Percentiles rank a stretch among this genome's conserved stretches.
Conservation (phyloP, 1,284 basidiomycete species). For the Wolfiporia cocos region DNA sequence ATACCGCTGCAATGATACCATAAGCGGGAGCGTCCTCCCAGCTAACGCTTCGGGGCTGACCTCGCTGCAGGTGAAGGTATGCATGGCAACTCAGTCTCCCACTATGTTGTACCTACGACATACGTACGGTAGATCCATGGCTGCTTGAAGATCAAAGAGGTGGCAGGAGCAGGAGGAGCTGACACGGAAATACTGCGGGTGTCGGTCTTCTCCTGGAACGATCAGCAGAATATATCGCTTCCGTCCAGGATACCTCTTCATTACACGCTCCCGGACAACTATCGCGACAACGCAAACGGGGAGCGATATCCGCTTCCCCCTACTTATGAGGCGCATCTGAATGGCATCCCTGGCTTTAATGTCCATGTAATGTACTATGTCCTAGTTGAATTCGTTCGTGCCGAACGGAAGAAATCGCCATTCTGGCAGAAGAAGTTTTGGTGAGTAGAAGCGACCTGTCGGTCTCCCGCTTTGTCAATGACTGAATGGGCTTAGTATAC, state of each 20-base stretch:
- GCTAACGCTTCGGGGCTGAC: too few species aligned
- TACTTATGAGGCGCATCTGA: slow-evolving; percentile 52
- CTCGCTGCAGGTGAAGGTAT: too few species aligned
- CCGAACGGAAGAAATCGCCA: slow-evolving; percentile 16
- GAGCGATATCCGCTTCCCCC: slow-evolving; percentile 44
- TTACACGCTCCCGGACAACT: slow-evolving; percentile 21
- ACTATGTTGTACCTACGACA: too few species aligned
- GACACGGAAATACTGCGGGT: slow-evolving; percentile 15
- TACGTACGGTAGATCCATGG: slow-evolving; percentile 18
- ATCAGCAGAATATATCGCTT: slow-evolving; percentile 15
- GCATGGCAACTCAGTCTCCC: too few species aligned
- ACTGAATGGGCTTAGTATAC: slow-evolving; percentile 6
- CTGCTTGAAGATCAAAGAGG: slow-evolving; percentile 17
- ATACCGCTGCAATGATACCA: slow-evolving; percentile 19
- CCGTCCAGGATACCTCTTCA: slow-evolving; percentile 22
- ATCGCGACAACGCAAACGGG: slow-evolving; percentile 12
- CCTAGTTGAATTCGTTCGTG: slow-evolving; percentile 18
- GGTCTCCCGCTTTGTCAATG: background rate
- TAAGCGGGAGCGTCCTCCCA: slow-evolving; percentile 22
- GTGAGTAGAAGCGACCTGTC: slow-evolving; percentile 15
- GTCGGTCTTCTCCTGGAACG: slow-evolving; percentile 21
- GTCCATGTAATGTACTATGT: slow-evolving; percentile 56
- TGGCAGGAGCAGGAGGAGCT: slow-evolving; percentile 18
- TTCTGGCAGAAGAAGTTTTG: slow-evolving; percentile 21
- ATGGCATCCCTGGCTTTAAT: slow-evolving; percentile 61